phyloP scores from a whole-genome alignment of 164 flowering plant genomes.

The Houttuynia cordata region DNA sequence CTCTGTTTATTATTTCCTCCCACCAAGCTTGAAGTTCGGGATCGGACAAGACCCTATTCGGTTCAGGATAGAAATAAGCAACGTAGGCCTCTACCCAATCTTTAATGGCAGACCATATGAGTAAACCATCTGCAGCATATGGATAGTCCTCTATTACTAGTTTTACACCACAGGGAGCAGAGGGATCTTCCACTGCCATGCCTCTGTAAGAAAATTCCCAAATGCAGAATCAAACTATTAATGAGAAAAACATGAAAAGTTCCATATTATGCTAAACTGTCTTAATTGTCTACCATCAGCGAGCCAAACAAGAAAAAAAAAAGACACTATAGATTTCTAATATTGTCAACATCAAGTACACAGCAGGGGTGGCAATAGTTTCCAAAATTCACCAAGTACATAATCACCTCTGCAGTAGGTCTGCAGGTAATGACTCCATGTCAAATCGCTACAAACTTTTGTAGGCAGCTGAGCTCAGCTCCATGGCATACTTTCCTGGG shows the following conservation, averaged over 20 bases:
- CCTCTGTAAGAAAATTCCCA: constrained; percentile 42
- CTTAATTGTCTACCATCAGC: too few species aligned
- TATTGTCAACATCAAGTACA: background rate
- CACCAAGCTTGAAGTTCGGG: constrained; percentile 92
- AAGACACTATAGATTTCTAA: background rate
- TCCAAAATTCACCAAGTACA: background rate
- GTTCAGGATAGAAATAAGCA: constrained; percentile 47
- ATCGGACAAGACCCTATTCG: constrained; percentile 43
- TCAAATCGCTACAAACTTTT: constrained; percentile 77
- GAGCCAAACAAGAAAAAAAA: too few species aligned
- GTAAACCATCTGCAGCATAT: constrained; percentile 93
- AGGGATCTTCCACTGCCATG: constrained; percentile 88
- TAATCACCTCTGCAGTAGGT: constrained; percentile 60
- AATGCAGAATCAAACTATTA: background rate
- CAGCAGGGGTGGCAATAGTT: background rate
- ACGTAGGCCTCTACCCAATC: constrained; percentile 77
- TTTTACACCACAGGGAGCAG: constrained; percentile 54
- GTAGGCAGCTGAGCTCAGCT: constrained; percentile 87
- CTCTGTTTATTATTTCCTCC: constrained; percentile 74
- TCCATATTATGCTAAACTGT: too few species aligned
- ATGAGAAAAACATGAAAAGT: too few species aligned
- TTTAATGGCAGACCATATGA: constrained; percentile 81
- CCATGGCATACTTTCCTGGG: constrained; percentile 85
- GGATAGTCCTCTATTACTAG: constrained; percentile 93
- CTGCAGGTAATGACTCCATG: constrained; percentile 87